These are phyloP conservation scores for Backusella tarrabulga DNA, from an alignment of 192 early-diverging fungal genomes.

Conservation along the genomic window DNA sequence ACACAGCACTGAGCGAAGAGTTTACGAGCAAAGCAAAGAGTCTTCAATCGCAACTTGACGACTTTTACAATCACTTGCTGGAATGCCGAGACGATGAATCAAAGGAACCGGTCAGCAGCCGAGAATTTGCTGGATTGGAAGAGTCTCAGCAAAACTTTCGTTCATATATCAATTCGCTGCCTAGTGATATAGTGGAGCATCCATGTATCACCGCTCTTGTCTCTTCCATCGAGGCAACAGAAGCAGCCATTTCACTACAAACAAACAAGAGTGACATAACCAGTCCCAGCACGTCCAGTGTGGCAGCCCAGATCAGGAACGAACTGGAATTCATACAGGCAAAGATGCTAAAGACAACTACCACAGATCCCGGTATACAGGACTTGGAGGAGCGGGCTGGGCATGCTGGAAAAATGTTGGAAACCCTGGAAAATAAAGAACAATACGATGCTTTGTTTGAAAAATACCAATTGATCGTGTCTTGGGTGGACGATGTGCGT, in stretches of 20 bases:
- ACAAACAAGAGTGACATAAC: neutral
- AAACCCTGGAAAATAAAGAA: neutral
- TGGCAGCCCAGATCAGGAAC: conserved; percentile 8
- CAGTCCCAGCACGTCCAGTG: neutral
- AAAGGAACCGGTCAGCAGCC: neutral
- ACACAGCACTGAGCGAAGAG: neutral
- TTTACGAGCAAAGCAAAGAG: neutral
- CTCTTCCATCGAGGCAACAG: neutral
- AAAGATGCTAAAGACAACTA: conserved; percentile 42
- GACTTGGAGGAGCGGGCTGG: conserved; percentile 26
- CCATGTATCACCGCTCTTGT: neutral
- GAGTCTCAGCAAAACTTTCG: neutral
- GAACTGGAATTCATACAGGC: conserved; percentile 37
- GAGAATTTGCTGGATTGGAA: neutral
- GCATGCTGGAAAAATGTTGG: conserved; percentile 10
- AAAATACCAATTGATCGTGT: conserved; percentile 23
- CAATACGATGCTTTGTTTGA: conserved; percentile 17
- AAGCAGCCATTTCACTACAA: conserved; percentile 13
- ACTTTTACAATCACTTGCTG: neutral
- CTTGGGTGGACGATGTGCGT: conserved; percentile 40
- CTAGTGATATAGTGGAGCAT: neutral
- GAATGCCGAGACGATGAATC: conserved; percentile 6
- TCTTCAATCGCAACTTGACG: neutral
- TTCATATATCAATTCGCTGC: conserved; percentile 1
- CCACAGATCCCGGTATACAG: conserved; percentile 34